A percentile compares a stretch with the other conserved stretches of the same genome.
These are phyloP conservation scores for Fomitopsis schrenkii DNA, from an alignment of 1,284 basidiomycete species.

Conservation along the genomic window DNA sequence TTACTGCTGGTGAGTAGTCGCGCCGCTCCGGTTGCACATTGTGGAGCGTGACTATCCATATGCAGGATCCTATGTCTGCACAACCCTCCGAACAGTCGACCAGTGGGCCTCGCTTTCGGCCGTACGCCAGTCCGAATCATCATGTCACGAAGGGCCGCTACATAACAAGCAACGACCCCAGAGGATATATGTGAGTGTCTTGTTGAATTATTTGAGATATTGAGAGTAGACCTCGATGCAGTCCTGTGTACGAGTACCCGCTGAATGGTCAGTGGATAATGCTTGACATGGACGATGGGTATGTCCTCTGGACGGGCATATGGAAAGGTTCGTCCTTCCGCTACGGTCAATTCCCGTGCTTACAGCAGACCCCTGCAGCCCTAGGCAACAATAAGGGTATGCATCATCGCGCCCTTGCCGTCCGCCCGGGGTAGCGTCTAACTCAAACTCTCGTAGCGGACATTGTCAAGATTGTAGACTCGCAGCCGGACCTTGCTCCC, in stretches of 20 bases:
- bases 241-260: slow-evolving; percentile 84
- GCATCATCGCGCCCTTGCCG: neutral
- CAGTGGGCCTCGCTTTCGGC: slow-evolving; percentile 58
- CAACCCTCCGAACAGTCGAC: slow-evolving; percentile 32
- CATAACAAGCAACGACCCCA: slow-evolving; percentile 80
- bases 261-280: slow-evolving; percentile 87
- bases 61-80: slow-evolving; percentile 49
- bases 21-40: neutral
- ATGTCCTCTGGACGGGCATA: slow-evolving; percentile 83
- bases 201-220: neutral
- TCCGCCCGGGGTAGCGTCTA: neutral
- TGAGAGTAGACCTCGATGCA: slow-evolving; percentile 24
- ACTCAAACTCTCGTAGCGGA: slow-evolving; percentile 51
- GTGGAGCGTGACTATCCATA: slow-evolving; percentile 1
- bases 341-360: neutral
- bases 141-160: slow-evolving; percentile 82
- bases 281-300: slow-evolving; percentile 89
- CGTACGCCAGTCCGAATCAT: slow-evolving; percentile 73
- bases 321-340: slow-evolving; percentile 65
- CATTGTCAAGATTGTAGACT: slow-evolving; percentile 87
- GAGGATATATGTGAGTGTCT: slow-evolving; percentile 74
- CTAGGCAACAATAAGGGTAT: slow-evolving; percentile 82
- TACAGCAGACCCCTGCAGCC: slow-evolving; percentile 36
- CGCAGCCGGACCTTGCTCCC: slow-evolving; percentile 77
- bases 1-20: slow-evolving; percentile 21